phyloP scores from a whole-genome alignment of 208 protist genomes.

The Trypanosoma scelopori region DNA sequence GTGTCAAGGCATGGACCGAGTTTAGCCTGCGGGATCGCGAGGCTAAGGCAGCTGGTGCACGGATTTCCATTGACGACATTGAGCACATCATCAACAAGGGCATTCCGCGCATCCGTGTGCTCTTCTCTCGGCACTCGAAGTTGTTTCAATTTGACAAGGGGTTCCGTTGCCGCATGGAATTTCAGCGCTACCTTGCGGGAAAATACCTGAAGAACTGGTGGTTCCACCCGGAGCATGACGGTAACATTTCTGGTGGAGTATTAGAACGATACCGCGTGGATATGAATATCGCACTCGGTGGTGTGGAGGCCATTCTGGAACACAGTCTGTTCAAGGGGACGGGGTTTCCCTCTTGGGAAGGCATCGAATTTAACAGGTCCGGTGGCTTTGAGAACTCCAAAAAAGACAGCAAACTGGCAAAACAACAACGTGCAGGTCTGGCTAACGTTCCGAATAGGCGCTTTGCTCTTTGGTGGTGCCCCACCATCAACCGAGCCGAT shows the following conservation, averaged over 20 bases:
- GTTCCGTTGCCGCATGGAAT: conserved; percentile 98
- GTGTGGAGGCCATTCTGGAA: conserved; percentile 99
- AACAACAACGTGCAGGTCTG: conserved; percentile 99
- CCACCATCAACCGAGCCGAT: conserved; percentile 99
- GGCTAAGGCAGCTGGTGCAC: conserved; percentile 96
- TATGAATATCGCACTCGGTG: conserved; percentile 99
- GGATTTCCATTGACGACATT: conserved; percentile 99
- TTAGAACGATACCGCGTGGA: conserved; percentile 99
- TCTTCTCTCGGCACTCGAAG: conserved; percentile 99
- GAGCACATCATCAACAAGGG: conserved; percentile 99
- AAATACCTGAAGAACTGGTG: conserved; percentile 99
- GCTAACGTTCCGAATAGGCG: conserved; percentile 99
- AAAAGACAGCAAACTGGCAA: conserved; percentile 99
- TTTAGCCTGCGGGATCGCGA: conserved; percentile 98
- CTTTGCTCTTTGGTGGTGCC: conserved; percentile 99
- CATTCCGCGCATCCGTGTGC: conserved; percentile 99
- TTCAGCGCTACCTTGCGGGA: conserved; percentile 98
- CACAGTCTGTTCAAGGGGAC: conserved; percentile 99
- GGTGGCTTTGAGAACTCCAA: conserved; percentile 99
- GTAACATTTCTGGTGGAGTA: conserved; percentile 99
- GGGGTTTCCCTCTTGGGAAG: conserved; percentile 99
- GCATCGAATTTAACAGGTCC: conserved; percentile 99
- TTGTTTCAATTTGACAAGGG: conserved; percentile 99
- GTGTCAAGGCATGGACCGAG: conserved; percentile 99
- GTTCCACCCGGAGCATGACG: conserved; percentile 99